A percentile compares a stretch with the other conserved stretches of the same genome.
phyloP scores from a whole-genome alignment of 768 basidiomycete species.

The Coprinellus aureogranulatus region DNA sequence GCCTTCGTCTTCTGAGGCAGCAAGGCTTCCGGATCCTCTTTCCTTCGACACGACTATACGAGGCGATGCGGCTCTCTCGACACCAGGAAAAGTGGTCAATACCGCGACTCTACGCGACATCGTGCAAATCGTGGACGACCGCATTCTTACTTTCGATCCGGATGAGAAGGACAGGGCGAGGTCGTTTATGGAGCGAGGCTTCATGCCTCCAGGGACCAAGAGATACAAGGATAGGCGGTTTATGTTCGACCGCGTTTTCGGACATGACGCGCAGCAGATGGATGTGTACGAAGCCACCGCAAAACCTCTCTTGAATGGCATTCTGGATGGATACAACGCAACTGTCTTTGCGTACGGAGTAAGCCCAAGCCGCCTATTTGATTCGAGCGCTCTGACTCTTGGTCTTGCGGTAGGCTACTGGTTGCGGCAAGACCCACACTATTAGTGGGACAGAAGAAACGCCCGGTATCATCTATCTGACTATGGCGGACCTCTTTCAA shows the following conservation, averaged over 20 bases:
- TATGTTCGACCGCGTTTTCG: slow-evolving; percentile 94
- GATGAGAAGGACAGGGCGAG: slow-evolving; percentile 81
- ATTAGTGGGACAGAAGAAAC: slow-evolving; percentile 88
- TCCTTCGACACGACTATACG: slow-evolving; percentile 69
- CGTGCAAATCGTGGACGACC: slow-evolving; percentile 89
- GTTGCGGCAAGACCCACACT: slow-evolving; percentile 99
- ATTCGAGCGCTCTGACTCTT: slow-evolving; percentile 4
- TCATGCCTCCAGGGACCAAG: slow-evolving; percentile 82
- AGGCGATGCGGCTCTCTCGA: slow-evolving; percentile 83
- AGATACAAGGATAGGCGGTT: slow-evolving; percentile 96
- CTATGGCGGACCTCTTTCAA: slow-evolving; percentile 96
- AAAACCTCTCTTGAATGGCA: slow-evolving; percentile 76
- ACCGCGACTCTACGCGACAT: slow-evolving; percentile 68
- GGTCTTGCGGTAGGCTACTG: slow-evolving; percentile 74
- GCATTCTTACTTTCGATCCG: slow-evolving; percentile 94
- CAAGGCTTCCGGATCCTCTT: slow-evolving; percentile 70
- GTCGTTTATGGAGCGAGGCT: slow-evolving; percentile 82
- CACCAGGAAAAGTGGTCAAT: slow-evolving; percentile 54
- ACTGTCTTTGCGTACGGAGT: slow-evolving; percentile 99
- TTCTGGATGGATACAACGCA: slow-evolving; percentile 93
- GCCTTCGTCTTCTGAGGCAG: slow-evolving; percentile 79
- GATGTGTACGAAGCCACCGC: slow-evolving; percentile 88
- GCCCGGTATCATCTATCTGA: slow-evolving; percentile 93
- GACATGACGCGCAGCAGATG: slow-evolving; percentile 74
- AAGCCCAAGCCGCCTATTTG: slow-evolving; percentile 27